These are phyloP conservation scores for Suhomyces prunicola DNA, from an alignment of 805 yeast genomes.

Conservation along the genomic window DNA sequence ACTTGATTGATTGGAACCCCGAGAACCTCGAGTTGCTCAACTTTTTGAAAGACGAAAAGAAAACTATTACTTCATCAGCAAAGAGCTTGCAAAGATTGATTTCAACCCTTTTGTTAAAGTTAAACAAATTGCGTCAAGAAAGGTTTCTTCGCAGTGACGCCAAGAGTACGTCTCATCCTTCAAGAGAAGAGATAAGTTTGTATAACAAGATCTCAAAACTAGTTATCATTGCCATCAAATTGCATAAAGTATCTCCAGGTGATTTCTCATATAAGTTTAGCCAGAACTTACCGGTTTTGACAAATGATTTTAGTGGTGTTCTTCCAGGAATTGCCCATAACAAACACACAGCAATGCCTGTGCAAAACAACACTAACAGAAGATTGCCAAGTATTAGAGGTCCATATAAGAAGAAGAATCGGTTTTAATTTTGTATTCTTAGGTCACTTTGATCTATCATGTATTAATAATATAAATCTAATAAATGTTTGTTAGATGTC, in stretches of 20 bases:
- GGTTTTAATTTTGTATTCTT: slow-evolving; percentile 4
- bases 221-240: slow-evolving; percentile 29
- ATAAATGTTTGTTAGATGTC: slow-evolving; percentile 24
- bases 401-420: slow-evolving; percentile 34
- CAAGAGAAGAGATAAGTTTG: slow-evolving; percentile 22
- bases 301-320: slow-evolving; percentile 72
- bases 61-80: slow-evolving; percentile 23
- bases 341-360: slow-evolving; percentile 4
- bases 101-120: slow-evolving; percentile 28
- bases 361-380: slow-evolving; percentile 1
- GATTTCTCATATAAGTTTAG: slow-evolving; percentile 29
- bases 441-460: neutral
- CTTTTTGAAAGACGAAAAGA: slow-evolving; percentile 23
- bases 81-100: slow-evolving; percentile 32
- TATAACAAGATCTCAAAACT: slow-evolving; percentile 31
- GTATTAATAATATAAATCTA: neutral
- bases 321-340: slow-evolving; percentile 59
- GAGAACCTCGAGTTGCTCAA: slow-evolving; percentile 22
- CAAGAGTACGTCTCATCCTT: slow-evolving; percentile 23
- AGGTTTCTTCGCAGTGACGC: slow-evolving; percentile 31
- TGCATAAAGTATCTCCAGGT: slow-evolving; percentile 23
- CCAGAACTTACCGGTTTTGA: slow-evolving; percentile 61
- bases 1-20: slow-evolving; percentile 37
- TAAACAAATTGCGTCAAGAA: slow-evolving; percentile 41
- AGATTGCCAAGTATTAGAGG: slow-evolving; percentile 40